These are phyloP conservation scores for Hamigera avellanea DNA, from an alignment of 495 filamentous ascomycete species.

Conservation along the genomic window DNA sequence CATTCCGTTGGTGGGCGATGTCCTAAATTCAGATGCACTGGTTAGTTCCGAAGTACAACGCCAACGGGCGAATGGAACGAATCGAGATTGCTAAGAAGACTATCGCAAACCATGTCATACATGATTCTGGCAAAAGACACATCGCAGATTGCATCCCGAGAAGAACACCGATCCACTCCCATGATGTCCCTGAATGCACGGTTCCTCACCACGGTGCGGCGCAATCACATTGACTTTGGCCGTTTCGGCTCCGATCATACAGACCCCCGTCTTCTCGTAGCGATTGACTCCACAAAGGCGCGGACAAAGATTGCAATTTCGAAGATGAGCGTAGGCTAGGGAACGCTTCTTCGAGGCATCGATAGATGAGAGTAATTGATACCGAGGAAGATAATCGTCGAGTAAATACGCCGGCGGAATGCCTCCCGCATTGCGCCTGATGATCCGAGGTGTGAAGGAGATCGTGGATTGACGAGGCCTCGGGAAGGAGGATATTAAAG, in stretches of 20 bases:
- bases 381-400: conserved; percentile 60
- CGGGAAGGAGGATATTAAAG: background rate
- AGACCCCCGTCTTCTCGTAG: conserved; percentile 59
- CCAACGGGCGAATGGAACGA: background rate
- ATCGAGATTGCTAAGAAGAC: background rate
- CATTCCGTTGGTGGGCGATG: conserved; percentile 61
- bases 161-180: conserved; percentile 71
- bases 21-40: conserved; percentile 24
- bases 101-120: conserved; percentile 7
- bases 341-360: conserved; percentile 55
- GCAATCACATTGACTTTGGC: conserved; percentile 69
- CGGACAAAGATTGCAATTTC: conserved; percentile 67
- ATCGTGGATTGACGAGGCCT: background rate
- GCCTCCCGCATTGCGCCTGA: conserved; percentile 18
- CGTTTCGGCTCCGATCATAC: conserved; percentile 56
- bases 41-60: background rate
- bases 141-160: conserved; percentile 60
- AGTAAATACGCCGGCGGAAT: conserved; percentile 68
- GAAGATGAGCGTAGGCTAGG: conserved; percentile 53
- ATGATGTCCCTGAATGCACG: conserved; percentile 65
- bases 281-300: conserved; percentile 63
- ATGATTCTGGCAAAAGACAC: conserved; percentile 76
- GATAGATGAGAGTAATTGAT: conserved; percentile 44
- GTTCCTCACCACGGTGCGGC: conserved; percentile 48
- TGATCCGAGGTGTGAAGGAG: no score